Conservation (phyloP, 2,329 filamentous ascomycete genomes). For the Penicillium brasilianum region DNA sequence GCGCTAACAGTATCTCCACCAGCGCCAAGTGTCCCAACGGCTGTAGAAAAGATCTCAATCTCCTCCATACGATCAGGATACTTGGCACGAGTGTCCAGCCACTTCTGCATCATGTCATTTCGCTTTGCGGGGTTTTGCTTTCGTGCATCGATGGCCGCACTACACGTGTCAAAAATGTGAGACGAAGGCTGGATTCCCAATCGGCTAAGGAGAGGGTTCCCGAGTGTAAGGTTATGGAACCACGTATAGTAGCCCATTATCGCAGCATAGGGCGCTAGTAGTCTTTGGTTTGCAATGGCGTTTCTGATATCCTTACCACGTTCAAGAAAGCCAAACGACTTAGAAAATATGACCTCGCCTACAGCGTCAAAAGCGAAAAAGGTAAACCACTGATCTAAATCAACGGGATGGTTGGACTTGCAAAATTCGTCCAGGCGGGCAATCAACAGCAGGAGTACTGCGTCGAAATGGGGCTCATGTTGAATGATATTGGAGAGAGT, state of each 20-base stretch:
- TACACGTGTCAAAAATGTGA: conserved; percentile 47
- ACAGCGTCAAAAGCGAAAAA: conserved; percentile 46
- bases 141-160: conserved; percentile 38
- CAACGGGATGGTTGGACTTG: conserved; percentile 30
- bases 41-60: conserved; percentile 41
- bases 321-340: conserved; percentile 43
- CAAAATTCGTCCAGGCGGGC: conserved; percentile 35
- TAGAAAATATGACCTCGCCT: conserved; percentile 45
- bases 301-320: conserved; percentile 42
- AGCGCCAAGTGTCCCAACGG: conserved; percentile 44
- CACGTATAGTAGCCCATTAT: conserved; percentile 43
- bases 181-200: conserved; percentile 42
- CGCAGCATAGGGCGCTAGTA: conserved; percentile 38
- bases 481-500: conserved; percentile 40
- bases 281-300: conserved; percentile 42
- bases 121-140: conserved; percentile 40
- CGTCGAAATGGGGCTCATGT: conserved; percentile 36
- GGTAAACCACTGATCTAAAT: conserved; percentile 50
- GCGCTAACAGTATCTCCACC: conserved; percentile 47
- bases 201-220: conserved; percentile 45
- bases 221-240: conserved; percentile 43
- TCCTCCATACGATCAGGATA: conserved; percentile 43
- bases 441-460: conserved; percentile 37
- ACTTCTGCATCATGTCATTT: conserved; percentile 46
- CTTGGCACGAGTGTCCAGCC: conserved; percentile 39